Evolutionary conservation across 306 rosid genomes (phyloP), one percentile per base, ranked within the genome.

Genomic region (Gleditsia sinensis): DNA sequence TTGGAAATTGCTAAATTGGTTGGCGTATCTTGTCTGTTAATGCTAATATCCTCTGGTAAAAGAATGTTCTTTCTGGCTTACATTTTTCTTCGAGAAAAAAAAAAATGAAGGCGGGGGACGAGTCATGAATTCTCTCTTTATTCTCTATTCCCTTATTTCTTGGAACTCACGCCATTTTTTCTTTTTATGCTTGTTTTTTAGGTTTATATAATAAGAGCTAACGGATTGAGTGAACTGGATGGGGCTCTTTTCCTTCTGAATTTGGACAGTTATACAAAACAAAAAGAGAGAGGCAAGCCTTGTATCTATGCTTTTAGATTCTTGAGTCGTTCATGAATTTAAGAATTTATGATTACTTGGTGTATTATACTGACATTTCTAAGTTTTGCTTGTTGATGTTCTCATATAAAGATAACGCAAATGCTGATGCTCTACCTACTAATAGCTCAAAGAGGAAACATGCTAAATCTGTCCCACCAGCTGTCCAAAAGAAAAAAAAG

Each of bases 171-270:
- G 17, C 28, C 51, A 65, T 27, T 36, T 36, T 39, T 7, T n/a
- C n/a, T n/a, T 64, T 1, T 10, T 59, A 4, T 59, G 54, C 30
- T 74, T 67, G 16, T 69, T 25, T 67, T 72, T 77, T 77, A 93
- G 98, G 94, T 89, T 75, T 85, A 80, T 71, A 81, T 93, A 57
- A 76, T 79, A 67, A 85, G 91, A 80, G 83, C 90, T 45, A 84
- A 80, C 71, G 83, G 74, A 69, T 66, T 74, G 34, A 77, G 77
- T 25, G 97, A 91, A 82, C 78, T 75, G 65, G 94, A 91, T 49
- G 96, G 92, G 36, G 81, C 87, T 50, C 86, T 78, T 76, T 73
- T 80, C 24, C 83, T 74, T 45, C 71, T 75, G 32, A 83, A 75
- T 82, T 78, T 71, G 76, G 92, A 91, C 30, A 74, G 76, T 78